These are phyloP conservation scores for Vigna nakashimae DNA, from an alignment of 306 rosid genomes.

Conservation along the genomic window DNA sequence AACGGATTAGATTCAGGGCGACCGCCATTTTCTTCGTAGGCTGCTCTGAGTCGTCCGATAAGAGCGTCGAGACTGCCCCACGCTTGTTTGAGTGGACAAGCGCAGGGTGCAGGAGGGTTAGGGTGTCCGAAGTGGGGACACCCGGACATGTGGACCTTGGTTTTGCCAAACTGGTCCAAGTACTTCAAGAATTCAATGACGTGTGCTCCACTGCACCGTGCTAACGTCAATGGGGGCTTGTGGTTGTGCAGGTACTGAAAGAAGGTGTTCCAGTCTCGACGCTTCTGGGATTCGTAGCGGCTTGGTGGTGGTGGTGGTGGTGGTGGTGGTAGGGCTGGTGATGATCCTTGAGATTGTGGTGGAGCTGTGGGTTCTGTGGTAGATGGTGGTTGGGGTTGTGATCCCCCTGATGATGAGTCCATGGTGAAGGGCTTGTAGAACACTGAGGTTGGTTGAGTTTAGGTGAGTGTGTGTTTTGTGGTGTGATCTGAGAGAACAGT, in stretches of 20 bases:
- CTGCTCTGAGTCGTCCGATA: constrained; percentile 93
- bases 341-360: constrained; percentile 46
- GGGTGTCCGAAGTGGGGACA: constrained; percentile 89
- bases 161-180: constrained; percentile 92
- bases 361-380: constrained; percentile 22
- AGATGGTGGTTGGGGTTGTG: constrained; percentile 26
- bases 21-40: constrained; percentile 95
- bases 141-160: constrained; percentile 78
- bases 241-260: constrained; percentile 88
- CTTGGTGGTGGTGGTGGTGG: constrained; percentile 76
- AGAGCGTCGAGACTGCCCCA: constrained; percentile 96
- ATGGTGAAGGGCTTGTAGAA: constrained; percentile 45
- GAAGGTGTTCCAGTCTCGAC: constrained; percentile 98
- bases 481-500: background rate
- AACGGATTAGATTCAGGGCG: constrained; percentile 89
- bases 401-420: constrained; percentile 71
- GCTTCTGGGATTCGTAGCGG: constrained; percentile 92
- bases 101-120: constrained; percentile 85
- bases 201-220: constrained; percentile 97
- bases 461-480: background rate
- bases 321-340: constrained; percentile 66
- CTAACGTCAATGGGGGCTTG: constrained; percentile 91
- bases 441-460: background rate
- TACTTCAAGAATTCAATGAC: constrained; percentile 93
- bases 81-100: constrained; percentile 84